A percentile compares a stretch with the other conserved stretches of the same genome.
Conservation (phyloP, 352 stramenopile genomes). For the Globisporangium solare region DNA sequence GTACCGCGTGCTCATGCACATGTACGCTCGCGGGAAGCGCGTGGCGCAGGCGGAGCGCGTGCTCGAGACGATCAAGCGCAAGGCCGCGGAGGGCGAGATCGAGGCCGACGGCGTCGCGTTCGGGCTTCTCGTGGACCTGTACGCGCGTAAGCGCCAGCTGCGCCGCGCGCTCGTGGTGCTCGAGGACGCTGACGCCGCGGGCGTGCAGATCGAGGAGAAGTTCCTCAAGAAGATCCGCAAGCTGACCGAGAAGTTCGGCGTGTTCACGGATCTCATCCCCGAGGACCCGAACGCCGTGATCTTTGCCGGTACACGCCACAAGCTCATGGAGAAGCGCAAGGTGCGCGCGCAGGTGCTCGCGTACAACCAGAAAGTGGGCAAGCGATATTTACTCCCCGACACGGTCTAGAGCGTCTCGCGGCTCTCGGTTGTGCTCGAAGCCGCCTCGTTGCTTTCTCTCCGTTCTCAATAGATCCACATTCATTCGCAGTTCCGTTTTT, state of each 20-base stretch:
- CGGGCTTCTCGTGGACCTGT: conserved; percentile 71
- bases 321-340: conserved; percentile 77
- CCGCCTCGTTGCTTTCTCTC: no score
- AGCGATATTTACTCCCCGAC: conserved; percentile 64
- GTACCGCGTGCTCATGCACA: conserved; percentile 78
- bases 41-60: conserved; percentile 48
- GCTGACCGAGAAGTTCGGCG: conserved; percentile 54
- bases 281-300: conserved; percentile 73
- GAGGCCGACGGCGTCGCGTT: conserved; percentile 53
- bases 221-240: conserved; percentile 68
- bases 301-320: conserved; percentile 49
- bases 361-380: conserved; percentile 71
- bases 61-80: conserved; percentile 33
- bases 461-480: no score
- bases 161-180: conserved; percentile 62
- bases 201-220: conserved; percentile 53
- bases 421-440: no score
- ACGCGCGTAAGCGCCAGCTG: conserved; percentile 57
- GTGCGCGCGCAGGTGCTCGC: conserved; percentile 61
- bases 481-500: no score
- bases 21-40: conserved; percentile 68
- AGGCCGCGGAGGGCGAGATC: conserved; percentile 45
- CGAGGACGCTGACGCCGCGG: conserved; percentile 48
- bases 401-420: conserved; percentile 18
- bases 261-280: conserved; percentile 77